A percentile compares a stretch with the other conserved stretches of the same genome.
Evolutionary conservation across 1,284 basidiomycete species (phyloP).

Genomic region (Porogramme epimiltina): DNA sequence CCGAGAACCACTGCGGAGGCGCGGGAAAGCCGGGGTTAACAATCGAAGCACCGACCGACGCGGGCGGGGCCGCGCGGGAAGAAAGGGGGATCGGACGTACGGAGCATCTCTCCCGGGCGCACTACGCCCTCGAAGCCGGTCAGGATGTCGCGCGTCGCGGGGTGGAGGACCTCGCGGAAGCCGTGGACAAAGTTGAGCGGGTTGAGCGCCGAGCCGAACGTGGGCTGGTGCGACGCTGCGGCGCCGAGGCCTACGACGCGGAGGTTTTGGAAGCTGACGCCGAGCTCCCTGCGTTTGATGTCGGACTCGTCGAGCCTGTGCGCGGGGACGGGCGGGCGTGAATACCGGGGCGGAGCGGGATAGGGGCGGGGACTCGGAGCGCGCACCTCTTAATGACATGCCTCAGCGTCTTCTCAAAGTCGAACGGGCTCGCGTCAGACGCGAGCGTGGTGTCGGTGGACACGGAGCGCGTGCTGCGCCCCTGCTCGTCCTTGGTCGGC

Average conservation of each 20-base stretch:
- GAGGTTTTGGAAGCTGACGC: slow-evolving; percentile 51
- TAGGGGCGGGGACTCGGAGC: background rate
- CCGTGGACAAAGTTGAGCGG: slow-evolving; percentile 31
- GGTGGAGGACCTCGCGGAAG: slow-evolving; percentile 35
- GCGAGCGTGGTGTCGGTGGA: slow-evolving; percentile 28
- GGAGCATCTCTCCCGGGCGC: slow-evolving; percentile 63
- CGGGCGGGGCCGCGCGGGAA: background rate
- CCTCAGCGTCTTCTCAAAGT: slow-evolving; percentile 46
- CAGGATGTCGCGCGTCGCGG: slow-evolving; percentile 47
- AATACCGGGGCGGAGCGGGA: too few relatives aligned
- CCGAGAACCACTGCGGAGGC: slow-evolving; percentile 54
- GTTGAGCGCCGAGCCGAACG: slow-evolving; percentile 43
- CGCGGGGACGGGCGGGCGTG: background rate
- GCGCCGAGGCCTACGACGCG: slow-evolving; percentile 50
- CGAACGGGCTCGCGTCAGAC: slow-evolving; percentile 39
- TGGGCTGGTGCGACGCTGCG: slow-evolving; percentile 40
- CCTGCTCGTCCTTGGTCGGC: background rate
- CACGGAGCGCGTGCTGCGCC: slow-evolving; percentile 4
- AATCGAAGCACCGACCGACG: too few relatives aligned
- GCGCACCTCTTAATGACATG: slow-evolving; percentile 42
- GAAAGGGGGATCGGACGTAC: slow-evolving; percentile 32
- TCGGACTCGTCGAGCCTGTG: slow-evolving; percentile 45
- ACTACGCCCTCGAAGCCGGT: slow-evolving; percentile 52
- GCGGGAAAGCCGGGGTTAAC: background rate
- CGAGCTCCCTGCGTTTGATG: slow-evolving; percentile 47